Evolutionary conservation across 192 early-diverging fungal species (phyloP).

Genomic region (Endogone sp.): DNA sequence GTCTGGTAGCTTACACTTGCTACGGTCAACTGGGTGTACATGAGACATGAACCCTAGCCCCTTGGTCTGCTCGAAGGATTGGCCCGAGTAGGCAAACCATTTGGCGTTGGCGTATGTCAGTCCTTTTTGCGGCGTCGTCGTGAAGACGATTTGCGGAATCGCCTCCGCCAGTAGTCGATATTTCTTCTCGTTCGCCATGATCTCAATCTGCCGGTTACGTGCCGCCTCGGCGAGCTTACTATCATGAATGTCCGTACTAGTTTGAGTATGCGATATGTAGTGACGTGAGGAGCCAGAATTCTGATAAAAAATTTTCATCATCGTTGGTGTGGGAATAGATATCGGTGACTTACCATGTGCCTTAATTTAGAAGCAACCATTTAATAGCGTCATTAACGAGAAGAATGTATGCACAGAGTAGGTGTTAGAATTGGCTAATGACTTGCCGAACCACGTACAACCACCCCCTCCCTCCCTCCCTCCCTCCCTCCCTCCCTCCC

Average conservation of each 20-base stretch:
- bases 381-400: neutral
- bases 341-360: conserved; percentile 19
- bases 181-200: conserved; percentile 54
- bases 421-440: neutral
- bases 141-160: conserved; percentile 59
- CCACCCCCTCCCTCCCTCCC: too few relatives aligned
- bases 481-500: too few relatives aligned
- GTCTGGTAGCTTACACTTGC: conserved; percentile 41
- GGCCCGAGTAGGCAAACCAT: conserved; percentile 49
- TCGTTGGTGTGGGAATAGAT: neutral
- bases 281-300: neutral
- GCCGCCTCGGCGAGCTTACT: conserved; percentile 42
- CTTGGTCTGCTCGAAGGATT: conserved; percentile 40
- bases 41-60: conserved; percentile 52
- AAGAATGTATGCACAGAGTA: neutral
- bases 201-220: conserved; percentile 41
- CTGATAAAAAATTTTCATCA: neutral
- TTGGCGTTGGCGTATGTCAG: conserved; percentile 52
- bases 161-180: conserved; percentile 53
- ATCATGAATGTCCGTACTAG: conserved; percentile 54
- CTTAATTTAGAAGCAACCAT: neutral
- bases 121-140: conserved; percentile 40
- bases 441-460: neutral
- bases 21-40: conserved; percentile 50
- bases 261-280: neutral